Base-by-base conservation (phyloP, 148 eudicot genomes). In the Rhododendron molle region DNA sequence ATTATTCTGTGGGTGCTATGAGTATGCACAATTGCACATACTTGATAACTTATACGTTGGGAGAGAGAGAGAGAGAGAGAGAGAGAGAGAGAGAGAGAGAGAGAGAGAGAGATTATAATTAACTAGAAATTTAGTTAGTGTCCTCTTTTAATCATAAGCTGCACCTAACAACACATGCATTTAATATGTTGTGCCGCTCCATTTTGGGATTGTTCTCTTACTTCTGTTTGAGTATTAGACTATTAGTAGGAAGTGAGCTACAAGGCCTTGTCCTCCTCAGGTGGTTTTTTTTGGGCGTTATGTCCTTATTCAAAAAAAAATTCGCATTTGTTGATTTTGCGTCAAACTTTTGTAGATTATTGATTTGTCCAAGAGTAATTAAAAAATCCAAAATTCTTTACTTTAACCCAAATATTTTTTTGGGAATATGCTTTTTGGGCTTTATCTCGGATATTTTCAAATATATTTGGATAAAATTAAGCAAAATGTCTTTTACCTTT, bases 1-100 rank as follows among this genome's bases (percentile, higher is more conserved):
- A 65, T 23, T 65, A 23, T n/a, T n/a, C n/a, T n/a, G n/a, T n/a
- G n/a, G 85, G 60, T 83, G 38, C 85, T 46, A 83, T 60, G 34
- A 73, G 23, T 74, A 46, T 76, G 56, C 79, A 78, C 9, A 46
- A 46, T 18, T 54, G 21, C 21, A 54, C 60, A 54, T 54, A 54
- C 7, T 38, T 3, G 34, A 32, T 32, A 32, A 49, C 52, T 52
- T 60, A 20, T 60, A 60, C 14, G 2, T 16, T 1, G n/a, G 1
- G n/a, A 40, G 36, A 23, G 38, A 16, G 83, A 34, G 71, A 60
- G 67, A 58, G n/a, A 54, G 60, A 54, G 60, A 54, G 60, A 56
- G 62, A 56, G 62, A 56, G 36, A 34, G 62, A 56, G 62, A 56
- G 62, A 56, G 65, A 56, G 65, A 56, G 69, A 60, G 67, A 60